These are phyloP conservation scores for Agaricus subrufescens DNA, from an alignment of 768 basidiomycete species.

Conservation along the genomic window DNA sequence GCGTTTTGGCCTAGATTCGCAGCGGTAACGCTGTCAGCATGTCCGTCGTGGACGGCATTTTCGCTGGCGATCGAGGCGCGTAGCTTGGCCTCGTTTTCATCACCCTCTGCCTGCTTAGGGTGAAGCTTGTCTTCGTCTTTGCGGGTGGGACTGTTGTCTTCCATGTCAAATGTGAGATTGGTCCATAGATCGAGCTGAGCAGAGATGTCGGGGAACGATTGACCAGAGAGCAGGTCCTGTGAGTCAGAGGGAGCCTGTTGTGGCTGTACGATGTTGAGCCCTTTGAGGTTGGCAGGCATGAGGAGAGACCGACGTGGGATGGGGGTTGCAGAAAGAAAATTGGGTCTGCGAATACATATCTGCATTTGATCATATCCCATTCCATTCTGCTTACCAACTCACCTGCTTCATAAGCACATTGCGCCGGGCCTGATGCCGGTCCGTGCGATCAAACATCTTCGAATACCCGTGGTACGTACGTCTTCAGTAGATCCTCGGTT, in stretches of 20 bases:
- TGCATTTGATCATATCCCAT: background rate
- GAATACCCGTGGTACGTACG: too few species aligned
- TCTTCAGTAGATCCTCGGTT: too few species aligned
- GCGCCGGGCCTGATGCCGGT: too few species aligned
- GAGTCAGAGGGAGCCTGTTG: slow-evolving; percentile 35
- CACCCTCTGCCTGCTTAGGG: slow-evolving; percentile 36
- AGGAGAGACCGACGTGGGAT: slow-evolving; percentile 10
- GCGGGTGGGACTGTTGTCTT: slow-evolving; percentile 48
- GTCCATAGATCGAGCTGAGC: slow-evolving; percentile 85
- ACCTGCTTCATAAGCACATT: too few species aligned
- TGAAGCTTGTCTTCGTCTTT: slow-evolving; percentile 31
- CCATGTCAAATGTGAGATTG: slow-evolving; percentile 72
- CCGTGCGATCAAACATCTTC: too few species aligned
- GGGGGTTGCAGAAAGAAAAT: slow-evolving; percentile 4
- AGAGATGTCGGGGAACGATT: slow-evolving; percentile 67
- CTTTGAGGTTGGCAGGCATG: slow-evolving; percentile 69
- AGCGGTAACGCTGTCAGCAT: slow-evolving; percentile 54
- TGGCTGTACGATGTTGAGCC: slow-evolving; percentile 73
- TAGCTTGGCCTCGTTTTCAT: slow-evolving; percentile 38
- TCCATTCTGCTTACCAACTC: too few species aligned
- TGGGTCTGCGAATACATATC: background rate
- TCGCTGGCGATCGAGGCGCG: slow-evolving; percentile 24
- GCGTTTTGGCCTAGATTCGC: slow-evolving; percentile 33
- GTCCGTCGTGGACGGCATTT: slow-evolving; percentile 47
- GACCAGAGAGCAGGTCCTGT: slow-evolving; percentile 59